These are phyloP conservation scores for Dalbergia cochinchinensis DNA, from an alignment of 306 rosid species.

Conservation along the genomic window DNA sequence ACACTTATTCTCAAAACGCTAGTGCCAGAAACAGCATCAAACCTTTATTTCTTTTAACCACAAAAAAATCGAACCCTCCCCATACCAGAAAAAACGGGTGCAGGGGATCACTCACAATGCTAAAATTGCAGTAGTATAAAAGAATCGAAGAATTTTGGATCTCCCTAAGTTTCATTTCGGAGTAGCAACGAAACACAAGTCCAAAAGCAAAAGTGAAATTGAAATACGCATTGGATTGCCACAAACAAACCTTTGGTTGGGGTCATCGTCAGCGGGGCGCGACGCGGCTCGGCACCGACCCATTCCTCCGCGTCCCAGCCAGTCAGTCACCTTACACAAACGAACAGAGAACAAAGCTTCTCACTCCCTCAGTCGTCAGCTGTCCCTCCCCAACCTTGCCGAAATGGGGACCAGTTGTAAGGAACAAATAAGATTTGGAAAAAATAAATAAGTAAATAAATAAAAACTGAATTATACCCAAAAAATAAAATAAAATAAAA, in stretches of 20 bases:
- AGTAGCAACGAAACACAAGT: neutral
- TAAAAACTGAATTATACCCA: too few relatives aligned
- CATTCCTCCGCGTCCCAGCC: constrained; percentile 9
- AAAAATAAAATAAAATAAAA: too few relatives aligned
- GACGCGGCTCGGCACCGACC: constrained; percentile 50
- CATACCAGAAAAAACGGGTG: neutral
- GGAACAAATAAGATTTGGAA: too few relatives aligned
- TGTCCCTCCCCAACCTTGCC: too few relatives aligned
- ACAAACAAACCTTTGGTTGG: constrained; percentile 42
- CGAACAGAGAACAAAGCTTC: neutral
- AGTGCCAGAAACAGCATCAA: too few relatives aligned
- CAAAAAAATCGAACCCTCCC: too few relatives aligned
- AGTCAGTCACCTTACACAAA: neutral
- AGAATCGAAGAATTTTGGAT: neutral
- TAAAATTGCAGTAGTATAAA: neutral
- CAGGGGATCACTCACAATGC: neutral
- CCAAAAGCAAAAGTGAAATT: neutral
- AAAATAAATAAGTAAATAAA: too few relatives aligned
- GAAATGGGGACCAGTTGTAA: too few relatives aligned
- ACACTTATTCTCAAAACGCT: neutral
- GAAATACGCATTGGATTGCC: neutral
- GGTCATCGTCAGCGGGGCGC: constrained; percentile 47
- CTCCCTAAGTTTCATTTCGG: neutral
- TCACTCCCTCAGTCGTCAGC: neutral
- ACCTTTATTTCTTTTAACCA: too few relatives aligned